Evolutionary conservation across 306 rosid genomes (phyloP), one percentile per base, ranked within the genome.

Genomic region (Hylodesmum podocarpum): DNA sequence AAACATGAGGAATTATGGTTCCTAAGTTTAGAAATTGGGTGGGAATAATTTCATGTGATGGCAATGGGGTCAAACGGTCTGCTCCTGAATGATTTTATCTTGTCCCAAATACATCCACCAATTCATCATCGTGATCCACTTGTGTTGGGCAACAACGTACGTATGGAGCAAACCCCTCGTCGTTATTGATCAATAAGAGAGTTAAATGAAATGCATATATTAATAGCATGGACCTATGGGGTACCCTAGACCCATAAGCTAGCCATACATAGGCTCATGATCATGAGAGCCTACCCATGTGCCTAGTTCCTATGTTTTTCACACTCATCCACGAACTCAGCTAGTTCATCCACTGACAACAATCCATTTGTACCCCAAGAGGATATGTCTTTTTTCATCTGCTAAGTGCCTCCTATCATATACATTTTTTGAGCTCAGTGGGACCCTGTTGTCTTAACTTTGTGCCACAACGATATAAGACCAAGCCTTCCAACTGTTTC

Each of bases 381-480:
- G 55, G 40, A 75, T 49, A 22, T 73, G 27, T 55, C 18, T 24
- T 27, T 59, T 47, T 78, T 47, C 29, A 41, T 51, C 13, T 58
- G 49, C 69, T 22, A 21, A 28, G 68, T 21, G 72, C 77, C 64
- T 53, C 75, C 86, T 66, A 67, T 59, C 4, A 49, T 58, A 46
- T 25, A 22, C 78, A 28, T 49, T 18, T 4, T 73, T 65, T 39
- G 39, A 43, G 19, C 18, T 22, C 5, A 10, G 27, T 82, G 86
- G 96, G 89, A 1, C 87, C 90, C 55, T 21, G 8, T 21, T 83
- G 88, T 89, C 88, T 70, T 74, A 68, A 84, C 90, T 83, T 86
- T 82, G 82, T 77, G 86, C 86, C 88, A 87, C 91, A 87, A n/a
- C 11, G n/a, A 11, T 79, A 62, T 74, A 83, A 72, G 70, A 83